Evolutionary conservation across 306 rosid species (phyloP), one percentile per base, ranked within the genome.

Genomic region (Sphenostylis stenocarpa): DNA sequence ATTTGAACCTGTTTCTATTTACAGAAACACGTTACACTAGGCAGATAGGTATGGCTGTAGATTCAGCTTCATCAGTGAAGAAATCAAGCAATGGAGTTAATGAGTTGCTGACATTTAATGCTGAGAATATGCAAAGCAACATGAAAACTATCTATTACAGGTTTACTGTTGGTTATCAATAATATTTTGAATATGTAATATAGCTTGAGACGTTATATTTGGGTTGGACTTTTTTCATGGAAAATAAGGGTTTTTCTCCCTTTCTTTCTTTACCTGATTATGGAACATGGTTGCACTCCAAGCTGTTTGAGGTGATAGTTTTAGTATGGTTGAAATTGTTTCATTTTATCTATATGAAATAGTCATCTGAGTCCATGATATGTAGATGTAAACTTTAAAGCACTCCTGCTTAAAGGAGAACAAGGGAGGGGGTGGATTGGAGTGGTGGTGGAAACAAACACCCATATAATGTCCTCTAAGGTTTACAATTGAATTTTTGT

Each of bases 121-220:
- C 91, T 26, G 99, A 95, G 86, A 92, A 90, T 85, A 74, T 95
- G 94, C 99, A 92, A 78, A 89, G 86, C 87, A 92, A 95, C 87
- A 80, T 92, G 89, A 95, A 92, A 67, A 65, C 79, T 23, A 87
- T 95, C 74, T 88, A 89, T 82, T 90, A 95, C 93, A 95, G 97
- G 99, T 95, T 82, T 82, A 68, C 70, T 12, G 56, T 36, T 12
- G 15, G 48, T 51, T 69, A 17, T 66, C 51, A 73, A 29, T 43
- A 14, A 21, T 72, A 24, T 68, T 24, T 78, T 68, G 28, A 72
- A 28, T 67, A 23, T 57, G 38, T 23, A 14, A 26, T 45, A 28
- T 62, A 70, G 51, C 72, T 64, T 64, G 67, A 34, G 39, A 38
- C 8, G 48, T 70, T 63, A 47, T 78, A 26, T 56, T 56, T 67